Evolutionary conservation across 495 filamentous ascomycete genomes (phyloP).

Genomic region (Aspergillus bridgeri): DNA sequence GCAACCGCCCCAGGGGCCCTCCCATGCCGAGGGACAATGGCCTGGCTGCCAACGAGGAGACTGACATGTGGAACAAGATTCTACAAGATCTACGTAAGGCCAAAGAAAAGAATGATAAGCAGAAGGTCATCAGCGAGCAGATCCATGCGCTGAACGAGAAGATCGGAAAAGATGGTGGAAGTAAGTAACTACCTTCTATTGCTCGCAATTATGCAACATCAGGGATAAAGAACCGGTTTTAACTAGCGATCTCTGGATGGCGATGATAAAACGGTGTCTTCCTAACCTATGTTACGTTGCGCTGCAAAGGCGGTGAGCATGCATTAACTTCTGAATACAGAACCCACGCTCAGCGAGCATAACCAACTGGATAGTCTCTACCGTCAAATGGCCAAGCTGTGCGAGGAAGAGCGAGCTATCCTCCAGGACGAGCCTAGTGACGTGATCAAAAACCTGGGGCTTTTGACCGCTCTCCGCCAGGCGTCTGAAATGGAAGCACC

Average conservation of each 20-base stretch:
- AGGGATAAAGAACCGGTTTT: not conserved
- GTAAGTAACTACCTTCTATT: constrained; percentile 29
- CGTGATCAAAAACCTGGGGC: constrained; percentile 55
- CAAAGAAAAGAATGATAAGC: constrained; percentile 60
- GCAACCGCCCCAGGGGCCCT: constrained; percentile 42
- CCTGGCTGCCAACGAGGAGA: constrained; percentile 56
- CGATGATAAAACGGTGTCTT: not conserved
- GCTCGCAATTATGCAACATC: not conserved
- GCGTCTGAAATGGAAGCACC: constrained; percentile 58
- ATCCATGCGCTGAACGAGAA: constrained; percentile 53
- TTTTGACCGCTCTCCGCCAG: constrained; percentile 58
- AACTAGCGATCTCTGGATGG: not conserved
- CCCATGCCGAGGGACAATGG: constrained; percentile 44
- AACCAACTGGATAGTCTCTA: constrained; percentile 55
- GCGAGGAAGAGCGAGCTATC: constrained; percentile 59
- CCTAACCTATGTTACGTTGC: too few relatives aligned
- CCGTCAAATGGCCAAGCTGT: constrained; percentile 60
- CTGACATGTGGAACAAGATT: constrained; percentile 62
- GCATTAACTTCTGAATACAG: constrained; percentile 22
- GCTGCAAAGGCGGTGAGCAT: constrained; percentile 4
- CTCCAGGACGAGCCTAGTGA: constrained; percentile 56
- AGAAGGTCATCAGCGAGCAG: constrained; percentile 44
- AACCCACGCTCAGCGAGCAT: constrained; percentile 38
- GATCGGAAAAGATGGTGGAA: constrained; percentile 42
- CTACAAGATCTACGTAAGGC: constrained; percentile 54